Evolutionary conservation across 345 rosid species (phyloP).

Genomic region (Pseudoturritis turrita): DNA sequence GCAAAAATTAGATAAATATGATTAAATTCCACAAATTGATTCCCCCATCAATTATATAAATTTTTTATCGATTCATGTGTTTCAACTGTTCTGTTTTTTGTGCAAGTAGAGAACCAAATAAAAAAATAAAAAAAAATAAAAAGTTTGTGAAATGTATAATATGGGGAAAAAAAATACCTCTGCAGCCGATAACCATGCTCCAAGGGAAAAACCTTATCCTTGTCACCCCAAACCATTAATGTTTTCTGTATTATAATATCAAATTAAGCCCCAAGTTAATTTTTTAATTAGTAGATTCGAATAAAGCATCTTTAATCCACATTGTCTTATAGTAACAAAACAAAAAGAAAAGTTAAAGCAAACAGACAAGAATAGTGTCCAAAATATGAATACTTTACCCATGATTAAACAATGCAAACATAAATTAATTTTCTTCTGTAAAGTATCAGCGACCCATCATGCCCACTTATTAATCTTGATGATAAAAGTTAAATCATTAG

Average conservation of each 20-base stretch:
- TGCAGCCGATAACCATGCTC: conserved; percentile 57
- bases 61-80: background rate
- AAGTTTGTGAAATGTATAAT: no score
- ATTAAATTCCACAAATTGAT: background rate
- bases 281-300: background rate
- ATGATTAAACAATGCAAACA: background rate
- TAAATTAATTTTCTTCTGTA: background rate
- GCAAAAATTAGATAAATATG: background rate
- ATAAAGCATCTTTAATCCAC: background rate
- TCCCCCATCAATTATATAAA: background rate
- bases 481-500: background rate
- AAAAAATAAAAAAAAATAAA: no score
- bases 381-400: background rate
- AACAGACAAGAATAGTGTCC: conserved; percentile 10
- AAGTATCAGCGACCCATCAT: background rate
- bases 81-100: background rate
- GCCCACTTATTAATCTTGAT: background rate
- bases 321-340: background rate
- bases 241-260: conserved; percentile 48
- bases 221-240: conserved; percentile 70
- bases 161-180: conserved; percentile 29
- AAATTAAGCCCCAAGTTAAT: background rate
- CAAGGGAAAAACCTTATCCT: conserved; percentile 65
- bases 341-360: background rate
- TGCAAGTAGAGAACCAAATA: no score